Evolutionary conservation across 345 rosid genomes (phyloP), one percentile per base, ranked within the genome.

Genomic region (Pistacia integerrima): DNA sequence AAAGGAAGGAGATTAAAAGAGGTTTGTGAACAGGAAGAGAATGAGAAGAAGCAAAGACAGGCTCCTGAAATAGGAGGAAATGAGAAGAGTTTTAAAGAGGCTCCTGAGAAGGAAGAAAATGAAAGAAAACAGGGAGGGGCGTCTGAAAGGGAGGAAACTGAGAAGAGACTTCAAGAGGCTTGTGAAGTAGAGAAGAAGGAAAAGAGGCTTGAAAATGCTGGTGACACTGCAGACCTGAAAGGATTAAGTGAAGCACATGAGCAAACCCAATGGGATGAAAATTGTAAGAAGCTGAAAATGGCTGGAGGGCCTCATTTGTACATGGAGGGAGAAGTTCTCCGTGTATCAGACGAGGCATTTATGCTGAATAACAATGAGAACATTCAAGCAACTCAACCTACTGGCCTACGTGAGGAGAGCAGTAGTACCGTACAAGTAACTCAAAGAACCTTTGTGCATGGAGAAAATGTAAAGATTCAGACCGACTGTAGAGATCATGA

Each of bases 21-120:
- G 59, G 73, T 76, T 76, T 55, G 17, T 63, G 80, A 70, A 77
- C 56, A 73, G 55, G 84, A 85, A 74, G 88, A 77, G 72, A 80
- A 74, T 20, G 86, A 84, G 76, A 86, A 69, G 66, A 73, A 64
- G 74, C 52, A 58, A 41, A 81, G 67, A 78, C 85, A 87, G 81
- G 85, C 75, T 70, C 44, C n/a, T 83, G 87, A 82, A 72, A 83
- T 73, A 68, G 88, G 85, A 75, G 90, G 86, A 84, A 69, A 46
- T 72, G 83, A 81, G 73, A 84, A 70, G 79, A 86, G 52, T 74
- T 64, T 56, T 64, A 73, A 76, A 57, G 83, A 79, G 74, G 83
- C 80, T 80, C 67, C 61, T 54, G 88, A 81, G 69, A 74, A 76
- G 68, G 86, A 79, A 78, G 88, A 84, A 58, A 78, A 76, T 73